Conservation (phyloP, 225 moss, liverwort and hornwort genomes). For the Bryum argenteum region DNA sequence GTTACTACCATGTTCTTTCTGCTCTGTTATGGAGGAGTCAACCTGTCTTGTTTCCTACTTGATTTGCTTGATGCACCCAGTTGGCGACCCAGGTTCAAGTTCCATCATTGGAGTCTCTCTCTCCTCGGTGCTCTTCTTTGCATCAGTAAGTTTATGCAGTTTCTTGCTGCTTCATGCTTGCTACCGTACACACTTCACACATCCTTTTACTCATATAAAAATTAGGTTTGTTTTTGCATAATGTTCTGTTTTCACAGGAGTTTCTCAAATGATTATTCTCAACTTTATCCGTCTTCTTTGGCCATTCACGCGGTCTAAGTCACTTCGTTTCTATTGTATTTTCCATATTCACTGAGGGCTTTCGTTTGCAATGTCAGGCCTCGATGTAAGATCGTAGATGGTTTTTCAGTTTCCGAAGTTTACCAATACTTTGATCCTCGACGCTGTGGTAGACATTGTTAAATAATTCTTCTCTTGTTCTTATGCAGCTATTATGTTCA, state of each 20-base stretch:
- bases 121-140: constrained; percentile 89
- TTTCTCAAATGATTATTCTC: not conserved
- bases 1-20: constrained; percentile 99
- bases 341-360: not conserved
- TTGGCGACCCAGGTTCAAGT: constrained; percentile 97
- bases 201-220: not conserved
- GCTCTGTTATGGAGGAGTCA: constrained; percentile 92
- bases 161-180: constrained; percentile 21
- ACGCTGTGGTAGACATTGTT: not conserved
- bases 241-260: not conserved
- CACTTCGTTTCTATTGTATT: constrained; percentile 13
- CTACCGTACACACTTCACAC: not conserved
- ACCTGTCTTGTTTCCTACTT: constrained; percentile 90
- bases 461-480: constrained; percentile 13
- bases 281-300: not conserved
- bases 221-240: not conserved
- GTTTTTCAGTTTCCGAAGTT: constrained; percentile 18
- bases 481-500: constrained; percentile 90
- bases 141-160: constrained; percentile 63
- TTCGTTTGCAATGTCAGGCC: constrained; percentile 1
- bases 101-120: constrained; percentile 95
- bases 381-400: not conserved
- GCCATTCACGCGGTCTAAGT: not conserved
- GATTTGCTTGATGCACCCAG: constrained; percentile 96
- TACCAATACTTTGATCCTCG: constrained; percentile 9